These are phyloP conservation scores for Mycena metata DNA, from an alignment of 768 basidiomycete genomes.

Conservation along the genomic window DNA sequence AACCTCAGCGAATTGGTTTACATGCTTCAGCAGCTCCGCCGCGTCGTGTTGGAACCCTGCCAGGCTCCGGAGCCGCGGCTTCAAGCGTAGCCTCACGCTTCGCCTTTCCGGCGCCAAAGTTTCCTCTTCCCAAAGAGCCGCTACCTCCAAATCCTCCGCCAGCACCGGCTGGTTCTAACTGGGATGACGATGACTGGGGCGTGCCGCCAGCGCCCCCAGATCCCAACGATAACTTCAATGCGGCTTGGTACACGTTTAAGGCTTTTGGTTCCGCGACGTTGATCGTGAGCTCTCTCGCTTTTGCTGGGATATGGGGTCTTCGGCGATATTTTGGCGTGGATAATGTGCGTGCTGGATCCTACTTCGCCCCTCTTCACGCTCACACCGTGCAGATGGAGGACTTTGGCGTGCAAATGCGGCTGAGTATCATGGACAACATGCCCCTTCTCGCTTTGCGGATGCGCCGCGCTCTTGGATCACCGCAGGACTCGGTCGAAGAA, in stretches of 20 bases:
- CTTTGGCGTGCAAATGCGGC: constrained; percentile 22
- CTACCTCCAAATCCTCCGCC: neutral
- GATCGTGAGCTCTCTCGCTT: constrained; percentile 64
- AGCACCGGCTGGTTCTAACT: constrained; percentile 18
- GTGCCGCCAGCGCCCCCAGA: constrained; percentile 28
- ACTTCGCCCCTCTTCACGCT: constrained; percentile 4
- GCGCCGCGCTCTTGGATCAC: constrained; percentile 59
- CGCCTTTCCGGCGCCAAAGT: constrained; percentile 18
- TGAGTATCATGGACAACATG: constrained; percentile 52
- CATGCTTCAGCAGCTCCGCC: constrained; percentile 26
- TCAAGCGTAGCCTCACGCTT: constrained; percentile 14
- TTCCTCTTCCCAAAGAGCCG: neutral
- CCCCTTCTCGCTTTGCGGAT: constrained; percentile 71
- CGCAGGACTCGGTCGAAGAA: constrained; percentile 40
- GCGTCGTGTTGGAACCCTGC: constrained; percentile 21
- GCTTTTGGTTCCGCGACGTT: constrained; percentile 77
- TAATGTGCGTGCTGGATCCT: constrained; percentile 58
- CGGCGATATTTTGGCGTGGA: constrained; percentile 66
- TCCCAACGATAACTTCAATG: constrained; percentile 57
- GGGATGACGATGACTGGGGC: constrained; percentile 39
- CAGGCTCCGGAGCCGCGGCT: neutral
- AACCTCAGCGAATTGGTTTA: constrained; percentile 16
- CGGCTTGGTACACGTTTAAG: constrained; percentile 67
- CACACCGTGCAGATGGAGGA: constrained; percentile 20
- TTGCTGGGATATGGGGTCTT: constrained; percentile 61